Evolutionary conservation across 371 early-diverging fungal species (phyloP).

Genomic region (Mortierella sp.): DNA sequence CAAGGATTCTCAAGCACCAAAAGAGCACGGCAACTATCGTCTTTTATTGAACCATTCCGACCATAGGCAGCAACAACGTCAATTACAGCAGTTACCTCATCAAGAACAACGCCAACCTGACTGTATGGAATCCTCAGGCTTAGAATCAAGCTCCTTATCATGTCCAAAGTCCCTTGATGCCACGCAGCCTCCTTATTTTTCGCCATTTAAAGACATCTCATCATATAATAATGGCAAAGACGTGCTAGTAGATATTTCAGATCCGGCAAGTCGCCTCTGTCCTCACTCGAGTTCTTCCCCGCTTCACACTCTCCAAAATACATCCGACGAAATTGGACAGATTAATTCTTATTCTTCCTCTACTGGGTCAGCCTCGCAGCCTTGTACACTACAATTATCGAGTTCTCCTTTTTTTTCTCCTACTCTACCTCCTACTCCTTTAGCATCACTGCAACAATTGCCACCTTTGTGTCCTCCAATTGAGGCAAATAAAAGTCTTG

Average conservation of each 20-base stretch:
- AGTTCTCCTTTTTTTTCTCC: slow-evolving; percentile 7
- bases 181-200: slow-evolving; percentile 12
- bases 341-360: background rate
- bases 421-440: slow-evolving; percentile 5
- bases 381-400: background rate
- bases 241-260: background rate
- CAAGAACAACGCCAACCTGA: background rate
- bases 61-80: slow-evolving; percentile 1
- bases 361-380: background rate
- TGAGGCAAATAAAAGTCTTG: background rate
- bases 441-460: slow-evolving; percentile 14
- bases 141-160: slow-evolving; percentile 8
- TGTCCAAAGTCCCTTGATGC: slow-evolving; percentile 8
- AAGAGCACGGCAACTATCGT: background rate
- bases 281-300: background rate
- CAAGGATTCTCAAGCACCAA: slow-evolving; percentile 5
- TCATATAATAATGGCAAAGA: slow-evolving; percentile 1
- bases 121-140: background rate
- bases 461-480: slow-evolving; percentile 7
- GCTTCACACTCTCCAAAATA: background rate
- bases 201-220: slow-evolving; percentile 6
- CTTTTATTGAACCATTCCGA: background rate
- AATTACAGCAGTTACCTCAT: background rate
- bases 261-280: background rate
- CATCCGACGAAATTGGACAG: background rate